phyloP scores from a whole-genome alignment of 176 grass and related monocot genomes.

The Zizania latifolia region DNA sequence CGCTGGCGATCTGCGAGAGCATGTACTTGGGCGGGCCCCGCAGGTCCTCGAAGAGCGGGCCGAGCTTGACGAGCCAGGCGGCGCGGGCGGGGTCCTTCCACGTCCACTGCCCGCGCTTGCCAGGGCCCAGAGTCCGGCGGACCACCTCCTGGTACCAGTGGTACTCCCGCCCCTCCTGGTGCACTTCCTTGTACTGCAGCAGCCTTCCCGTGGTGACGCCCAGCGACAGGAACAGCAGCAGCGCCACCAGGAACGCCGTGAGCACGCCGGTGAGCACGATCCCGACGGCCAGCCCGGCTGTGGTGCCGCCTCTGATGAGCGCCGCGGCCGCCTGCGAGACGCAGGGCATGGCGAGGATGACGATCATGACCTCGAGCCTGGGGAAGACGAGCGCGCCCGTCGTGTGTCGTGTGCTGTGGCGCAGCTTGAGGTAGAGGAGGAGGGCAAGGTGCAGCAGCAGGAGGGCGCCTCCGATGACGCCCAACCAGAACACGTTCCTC shows the following conservation, averaged over 20 bases:
- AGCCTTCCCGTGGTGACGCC: slow-evolving; percentile 74
- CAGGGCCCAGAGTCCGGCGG: slow-evolving; percentile 54
- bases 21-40: slow-evolving; percentile 81
- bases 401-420: slow-evolving; percentile 26
- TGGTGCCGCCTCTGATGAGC: slow-evolving; percentile 58
- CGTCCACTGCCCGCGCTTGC: slow-evolving; percentile 80
- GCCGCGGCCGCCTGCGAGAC: slow-evolving; percentile 57
- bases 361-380: slow-evolving; percentile 77
- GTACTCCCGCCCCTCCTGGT: slow-evolving; percentile 50
- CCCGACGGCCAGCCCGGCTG: slow-evolving; percentile 41
- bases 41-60: slow-evolving; percentile 85
- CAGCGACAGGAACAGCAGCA: slow-evolving; percentile 73
- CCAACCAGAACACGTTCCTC: slow-evolving; percentile 90
- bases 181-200: slow-evolving; percentile 80
- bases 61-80: slow-evolving; percentile 46
- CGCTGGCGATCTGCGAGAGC: slow-evolving; percentile 49
- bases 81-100: slow-evolving; percentile 50
- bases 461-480: slow-evolving; percentile 57
- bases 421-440: slow-evolving; percentile 43
- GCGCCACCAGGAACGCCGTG: slow-evolving; percentile 46
- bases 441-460: slow-evolving; percentile 44
- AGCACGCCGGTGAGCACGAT: slow-evolving; percentile 43
- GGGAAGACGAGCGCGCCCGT: slow-evolving; percentile 53
- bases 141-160: slow-evolving; percentile 76
- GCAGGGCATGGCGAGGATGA: slow-evolving; percentile 63